A percentile compares a stretch with the other conserved stretches of the same genome.
Evolutionary conservation across 345 rosid genomes (phyloP).

Genomic region (Eucalyptus dawsonii): DNA sequence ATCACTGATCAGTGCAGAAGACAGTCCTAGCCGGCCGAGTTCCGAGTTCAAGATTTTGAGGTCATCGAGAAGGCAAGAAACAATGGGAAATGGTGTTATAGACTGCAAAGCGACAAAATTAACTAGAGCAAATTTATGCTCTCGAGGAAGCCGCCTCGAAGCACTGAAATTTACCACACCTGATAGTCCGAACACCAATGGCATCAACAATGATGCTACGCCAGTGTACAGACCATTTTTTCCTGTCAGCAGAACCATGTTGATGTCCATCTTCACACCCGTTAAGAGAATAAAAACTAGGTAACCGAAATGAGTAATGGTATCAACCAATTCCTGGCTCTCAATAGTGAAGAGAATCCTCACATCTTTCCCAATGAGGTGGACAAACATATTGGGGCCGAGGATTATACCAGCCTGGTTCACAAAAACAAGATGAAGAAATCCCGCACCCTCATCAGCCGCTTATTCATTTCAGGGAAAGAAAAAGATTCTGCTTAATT

Average conservation of each 20-base stretch:
- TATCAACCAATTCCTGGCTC: neutral
- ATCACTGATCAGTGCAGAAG: slow-evolving; percentile 1
- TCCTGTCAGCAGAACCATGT: neutral
- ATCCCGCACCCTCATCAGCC: neutral
- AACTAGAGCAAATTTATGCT: neutral
- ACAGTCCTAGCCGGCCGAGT: slow-evolving; percentile 10
- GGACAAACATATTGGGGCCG: neutral
- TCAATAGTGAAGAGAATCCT: neutral
- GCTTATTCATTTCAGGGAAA: neutral
- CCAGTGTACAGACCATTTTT: neutral
- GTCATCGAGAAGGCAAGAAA: neutral
- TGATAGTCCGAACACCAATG: neutral
- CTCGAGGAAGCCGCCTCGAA: neutral
- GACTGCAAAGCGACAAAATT: neutral
- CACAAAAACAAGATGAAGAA: neutral
- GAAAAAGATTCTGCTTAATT: neutral
- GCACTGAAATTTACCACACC: neutral
- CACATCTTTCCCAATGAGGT: neutral
- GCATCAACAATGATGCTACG: neutral
- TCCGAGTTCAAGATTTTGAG: slow-evolving; percentile 7
- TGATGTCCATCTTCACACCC: slow-evolving; percentile 13
- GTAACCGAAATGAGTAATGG: neutral
- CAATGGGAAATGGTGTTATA: neutral
- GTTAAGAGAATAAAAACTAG: neutral
- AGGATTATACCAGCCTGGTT: neutral